Base-by-base conservation (phyloP, 108 stramenopile species). In the Skeletonema grethae region DNA sequence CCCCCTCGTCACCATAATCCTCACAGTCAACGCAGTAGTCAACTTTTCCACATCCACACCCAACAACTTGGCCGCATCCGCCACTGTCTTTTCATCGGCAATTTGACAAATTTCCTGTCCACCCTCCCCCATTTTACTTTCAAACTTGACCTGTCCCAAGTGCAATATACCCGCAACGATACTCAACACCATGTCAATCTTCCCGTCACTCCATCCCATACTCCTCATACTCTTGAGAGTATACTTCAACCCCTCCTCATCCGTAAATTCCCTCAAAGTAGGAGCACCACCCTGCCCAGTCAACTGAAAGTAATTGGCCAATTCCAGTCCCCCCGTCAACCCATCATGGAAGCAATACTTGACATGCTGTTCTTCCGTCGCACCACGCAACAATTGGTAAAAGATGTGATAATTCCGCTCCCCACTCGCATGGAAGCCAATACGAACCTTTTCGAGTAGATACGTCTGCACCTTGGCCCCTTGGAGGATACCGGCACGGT, bases 391-490 rank as follows among this genome's bases (percentile, higher is more conserved):
- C 22, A 99, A 72, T 74, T 99, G 97, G 69, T 97, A 97, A 63
- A 97, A 95, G 71, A 97, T 94, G 82, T 97, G 96, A 69, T 94
- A 97, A 78, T 95, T 96, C 8, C 96, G 73, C 77, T 97, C 97
- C 22, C 96, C 96, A 38, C 83, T 71, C 16, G 90, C 92, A 76
- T 97, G 96, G 39, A 89, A 92, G 11, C 93, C 93, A 12, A 97
- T 61, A 61, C 97, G 91, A 30, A 99, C 99, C 84, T 98, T 98
- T 70, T 99, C 99, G 13, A 99, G 80, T 2, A 99, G 86, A 67
- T 99, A 99, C 0, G 98, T 98, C 70, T 95, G 87, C 56, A 99
- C 97, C 34, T 85, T 90, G 60, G 97, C 98, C 43, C 98, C 96
- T 67, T 93, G 79, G 18, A 99, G 82, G 16, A 86, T 86, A 9